Percentiles rank a stretch among this genome's conserved stretches.
Evolutionary conservation across 2,329 filamentous ascomycete genomes (phyloP).

Genomic region (Penicillium sp.): DNA sequence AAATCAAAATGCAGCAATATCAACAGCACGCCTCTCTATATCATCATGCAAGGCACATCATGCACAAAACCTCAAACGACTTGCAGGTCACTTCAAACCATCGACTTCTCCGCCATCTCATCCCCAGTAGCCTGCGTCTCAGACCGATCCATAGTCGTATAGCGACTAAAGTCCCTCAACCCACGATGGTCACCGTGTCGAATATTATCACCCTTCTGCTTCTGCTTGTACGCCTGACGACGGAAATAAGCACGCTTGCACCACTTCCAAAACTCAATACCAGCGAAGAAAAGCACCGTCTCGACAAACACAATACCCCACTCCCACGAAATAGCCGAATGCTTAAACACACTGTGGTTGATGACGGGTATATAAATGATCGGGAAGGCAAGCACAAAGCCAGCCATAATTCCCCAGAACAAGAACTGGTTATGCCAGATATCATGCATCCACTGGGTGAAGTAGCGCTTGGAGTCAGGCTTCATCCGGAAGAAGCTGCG

Average conservation of each 20-base stretch:
- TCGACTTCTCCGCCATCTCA: constrained; percentile 30
- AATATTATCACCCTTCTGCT: constrained; percentile 5
- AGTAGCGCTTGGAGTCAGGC: constrained; percentile 60
- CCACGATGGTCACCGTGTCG: constrained; percentile 15
- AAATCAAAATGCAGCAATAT: not conserved
- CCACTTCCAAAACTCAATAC: constrained; percentile 69
- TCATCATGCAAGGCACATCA: not conserved
- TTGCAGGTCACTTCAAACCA: constrained; percentile 25
- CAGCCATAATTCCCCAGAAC: constrained; percentile 64
- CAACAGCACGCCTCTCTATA: not conserved
- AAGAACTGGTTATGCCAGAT: constrained; percentile 74
- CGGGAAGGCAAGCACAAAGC: constrained; percentile 60
- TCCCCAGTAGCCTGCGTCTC: constrained; percentile 32
- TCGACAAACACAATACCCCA: constrained; percentile 69
- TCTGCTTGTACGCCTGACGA: constrained; percentile 23
- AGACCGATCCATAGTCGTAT: constrained; percentile 37
- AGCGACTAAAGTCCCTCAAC: constrained; percentile 34
- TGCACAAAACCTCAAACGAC: not conserved
- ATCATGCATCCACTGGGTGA: constrained; percentile 68
- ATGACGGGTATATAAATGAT: constrained; percentile 69
- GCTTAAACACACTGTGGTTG: constrained; percentile 67
- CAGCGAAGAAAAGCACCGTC: constrained; percentile 62
- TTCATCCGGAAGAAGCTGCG: constrained; percentile 76
- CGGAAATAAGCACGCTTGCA: constrained; percentile 61
- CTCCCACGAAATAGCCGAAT: constrained; percentile 67